Evolutionary conservation across 2,329 filamentous ascomycete genomes (phyloP).

Genomic region (Beauveria sp.): DNA sequence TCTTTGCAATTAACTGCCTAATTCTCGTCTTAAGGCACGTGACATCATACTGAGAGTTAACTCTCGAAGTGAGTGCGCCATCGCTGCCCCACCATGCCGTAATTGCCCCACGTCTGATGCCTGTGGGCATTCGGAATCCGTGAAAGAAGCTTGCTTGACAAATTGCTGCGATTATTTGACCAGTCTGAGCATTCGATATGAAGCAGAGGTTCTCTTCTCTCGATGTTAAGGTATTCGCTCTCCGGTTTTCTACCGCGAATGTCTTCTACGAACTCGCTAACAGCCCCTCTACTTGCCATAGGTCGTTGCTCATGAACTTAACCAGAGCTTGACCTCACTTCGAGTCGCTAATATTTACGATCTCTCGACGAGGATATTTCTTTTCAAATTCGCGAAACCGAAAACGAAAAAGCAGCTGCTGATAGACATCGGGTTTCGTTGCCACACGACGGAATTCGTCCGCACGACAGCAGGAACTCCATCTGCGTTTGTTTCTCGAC

Average conservation of each 20-base stretch:
- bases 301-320: conserved; percentile 93
- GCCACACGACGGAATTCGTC: conserved; percentile 85
- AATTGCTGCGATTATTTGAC: neutral
- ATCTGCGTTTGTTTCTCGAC: conserved; percentile 73
- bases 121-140: neutral
- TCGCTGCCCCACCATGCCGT: conserved; percentile 4
- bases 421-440: conserved; percentile 92
- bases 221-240: conserved; percentile 55
- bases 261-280: neutral
- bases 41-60: too few relatives aligned
- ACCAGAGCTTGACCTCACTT: conserved; percentile 64
- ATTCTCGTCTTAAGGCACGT: neutral
- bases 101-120: conserved; percentile 4
- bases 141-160: neutral
- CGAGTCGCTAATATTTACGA: conserved; percentile 94
- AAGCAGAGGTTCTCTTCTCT: conserved; percentile 76
- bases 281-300: conserved; percentile 26
- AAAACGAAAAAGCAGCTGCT: conserved; percentile 83
- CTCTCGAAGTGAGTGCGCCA: too few relatives aligned
- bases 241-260: neutral
- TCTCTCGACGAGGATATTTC: conserved; percentile 87
- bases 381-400: conserved; percentile 94
- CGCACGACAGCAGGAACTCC: conserved; percentile 79
- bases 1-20: neutral
- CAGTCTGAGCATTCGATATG: conserved; percentile 39